Base-by-base conservation (phyloP, 1,284 basidiomycete genomes). In the Moesziomyces antarcticus region DNA sequence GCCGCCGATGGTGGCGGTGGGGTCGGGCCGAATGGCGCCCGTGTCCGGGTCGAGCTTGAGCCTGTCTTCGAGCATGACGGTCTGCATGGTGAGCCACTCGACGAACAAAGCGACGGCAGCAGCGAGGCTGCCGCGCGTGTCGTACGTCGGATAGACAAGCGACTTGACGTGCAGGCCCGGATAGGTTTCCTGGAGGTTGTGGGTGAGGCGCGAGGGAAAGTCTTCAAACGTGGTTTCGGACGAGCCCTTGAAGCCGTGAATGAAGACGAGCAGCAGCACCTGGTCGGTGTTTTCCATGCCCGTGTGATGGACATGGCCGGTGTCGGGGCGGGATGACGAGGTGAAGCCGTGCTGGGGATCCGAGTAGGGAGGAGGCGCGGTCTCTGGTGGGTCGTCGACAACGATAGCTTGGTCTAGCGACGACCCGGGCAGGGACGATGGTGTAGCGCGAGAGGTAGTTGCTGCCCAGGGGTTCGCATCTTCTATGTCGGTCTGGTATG, bases 121-220 rank as follows among this genome's bases (percentile, higher is more conserved):
- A 11, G 70, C 54, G 10, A 82, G 63, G 37, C 73, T 74, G 43
- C 80, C 79, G 20, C 87, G 75, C 61, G 92, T 93, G 87, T 97
- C 92, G 79, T 97, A 97, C 3, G 90, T 91, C 27, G 94, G 94
- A 82, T 97, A 97, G 7, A 94, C 87, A 14, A 91, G 85, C 53
- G 89, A 91, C 81, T 94, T 90, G 9, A 93, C 90, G 20, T 83
- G 80, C 2, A 90, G 84, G 56, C 88, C 78, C 0, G 85, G 82
- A 44, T 86, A 84, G 0, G 87, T 87, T 37, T 85, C 83, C 46
- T 83, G 77, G 5, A 97, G 86, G 41, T 95, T 86, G 80, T 95
- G 92, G 50, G 89, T 88, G 24, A 97, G 86, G 48, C 93, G 88
- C 72, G 88, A 85, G 0, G 92, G 93, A 68, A 93, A 94, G 65